A percentile compares a stretch with the other conserved stretches of the same genome.
Evolutionary conservation across 805 yeast species (phyloP).

Genomic region (Lipomyces lipofer): DNA sequence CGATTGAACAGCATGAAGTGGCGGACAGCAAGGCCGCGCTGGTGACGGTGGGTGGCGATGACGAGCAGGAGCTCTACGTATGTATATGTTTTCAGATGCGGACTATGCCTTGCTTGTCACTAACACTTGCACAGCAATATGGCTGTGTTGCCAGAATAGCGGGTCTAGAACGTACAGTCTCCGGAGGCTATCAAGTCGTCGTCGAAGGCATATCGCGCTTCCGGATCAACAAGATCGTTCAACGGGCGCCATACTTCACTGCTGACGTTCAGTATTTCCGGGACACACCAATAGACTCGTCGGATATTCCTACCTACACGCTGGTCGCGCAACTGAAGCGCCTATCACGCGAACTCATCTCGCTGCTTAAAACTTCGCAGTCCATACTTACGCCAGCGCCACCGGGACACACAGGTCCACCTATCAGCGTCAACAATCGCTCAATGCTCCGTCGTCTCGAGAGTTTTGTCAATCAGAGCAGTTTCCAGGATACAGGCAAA

Average conservation of each 20-base stretch:
- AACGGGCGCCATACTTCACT: conserved; percentile 8
- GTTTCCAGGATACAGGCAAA: conserved; percentile 34
- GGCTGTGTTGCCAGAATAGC: conserved; percentile 32
- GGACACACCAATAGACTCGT: conserved; percentile 21
- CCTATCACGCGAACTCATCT: conserved; percentile 24
- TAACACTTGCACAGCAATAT: conserved; percentile 3
- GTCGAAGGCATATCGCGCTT: conserved; percentile 33
- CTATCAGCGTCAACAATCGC: background rate
- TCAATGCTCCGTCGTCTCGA: conserved; percentile 24
- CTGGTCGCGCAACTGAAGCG: conserved; percentile 28
- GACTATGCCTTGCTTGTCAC: background rate
- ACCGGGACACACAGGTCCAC: background rate
- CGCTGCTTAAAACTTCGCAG: conserved; percentile 14
- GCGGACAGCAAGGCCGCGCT: conserved; percentile 1
- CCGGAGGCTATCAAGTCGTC: conserved; percentile 23
- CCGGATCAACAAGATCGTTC: conserved; percentile 12
- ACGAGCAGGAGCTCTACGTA: conserved; percentile 8
- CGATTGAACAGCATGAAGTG: conserved; percentile 6
- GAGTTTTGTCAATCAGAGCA: conserved; percentile 18
- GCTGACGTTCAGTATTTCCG: conserved; percentile 5
- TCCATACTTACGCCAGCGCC: background rate
- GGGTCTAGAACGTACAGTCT: conserved; percentile 28
- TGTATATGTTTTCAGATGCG: background rate
- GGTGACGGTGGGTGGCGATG: background rate
- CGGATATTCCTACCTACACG: conserved; percentile 28